Evolutionary conservation across 1,284 basidiomycete species (phyloP), one percentile per base, ranked within the genome.

Genomic region (Ustilago crameri): DNA sequence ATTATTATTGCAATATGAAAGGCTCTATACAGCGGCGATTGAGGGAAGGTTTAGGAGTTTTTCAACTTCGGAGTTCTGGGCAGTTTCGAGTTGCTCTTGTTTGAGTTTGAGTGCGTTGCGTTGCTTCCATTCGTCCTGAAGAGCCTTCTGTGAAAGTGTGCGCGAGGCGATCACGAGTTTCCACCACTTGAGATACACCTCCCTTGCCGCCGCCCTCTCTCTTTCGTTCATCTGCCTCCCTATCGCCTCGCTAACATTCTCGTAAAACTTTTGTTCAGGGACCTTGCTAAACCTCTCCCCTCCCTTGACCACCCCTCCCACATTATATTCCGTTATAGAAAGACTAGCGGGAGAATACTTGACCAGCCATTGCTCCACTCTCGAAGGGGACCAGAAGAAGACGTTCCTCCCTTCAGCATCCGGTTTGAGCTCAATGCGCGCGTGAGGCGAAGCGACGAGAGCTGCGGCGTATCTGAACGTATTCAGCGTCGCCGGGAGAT

Each of bases 181-280:
- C 65, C 65, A 68, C 65, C 65, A 68, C 32, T 68, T 62, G 5
- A 68, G 23, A 22, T 68, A 62, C 18, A 68, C 2, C 38, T 62
- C 59, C 5, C 52, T 61, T 1, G 56, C 60, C 32, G 2, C n/a
- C 2, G 8, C n/a, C 15, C 55, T 41, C 32, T 46, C 4, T 9
- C 51, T 45, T 3, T 1, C 35, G 5, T 15, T 14, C 12, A 37
- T n/a, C 1, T 41, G 23, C 26, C 9, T 4, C 10, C 9, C 12
- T 10, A 22, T 27, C 2, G 27, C 50, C 10, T 10, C 14, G 9
- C 30, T 20, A 14, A 68, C 15, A 4, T 58, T 49, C 1, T 3
- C 5, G 35, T 44, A 45, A 10, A 69, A 63, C 4, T 51, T 46
- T 10, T 48, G 42, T 22, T 69, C 60, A 14, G 66, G 47, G 2